Percentiles rank a stretch among this genome's conserved stretches.
Conservation (phyloP, 441 rosid genomes). For the Adansonia rubrostipa region DNA sequence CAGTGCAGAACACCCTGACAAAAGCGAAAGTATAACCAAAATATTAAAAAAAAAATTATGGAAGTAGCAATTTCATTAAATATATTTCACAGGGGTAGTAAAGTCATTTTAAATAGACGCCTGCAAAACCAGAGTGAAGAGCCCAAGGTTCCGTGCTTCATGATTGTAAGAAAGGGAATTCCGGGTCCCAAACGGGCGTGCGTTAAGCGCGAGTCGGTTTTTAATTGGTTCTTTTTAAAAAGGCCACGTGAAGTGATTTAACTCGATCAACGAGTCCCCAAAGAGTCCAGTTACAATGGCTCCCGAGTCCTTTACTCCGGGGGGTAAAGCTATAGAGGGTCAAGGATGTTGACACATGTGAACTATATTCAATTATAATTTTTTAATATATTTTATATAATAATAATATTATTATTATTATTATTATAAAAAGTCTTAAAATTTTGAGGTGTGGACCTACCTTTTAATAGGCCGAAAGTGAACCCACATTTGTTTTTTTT, state of each 20-base stretch:
- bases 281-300: slow-evolving; percentile 8
- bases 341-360: slow-evolving; percentile 8
- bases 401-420: neutral
- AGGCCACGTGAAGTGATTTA: neutral
- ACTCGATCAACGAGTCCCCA: neutral
- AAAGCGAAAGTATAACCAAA: too few species aligned
- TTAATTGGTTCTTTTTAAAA: neutral
- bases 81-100: neutral
- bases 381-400: neutral
- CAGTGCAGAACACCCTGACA: too few species aligned
- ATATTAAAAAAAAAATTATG: neutral
- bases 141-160: neutral
- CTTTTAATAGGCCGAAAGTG: neutral
- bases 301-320: neutral
- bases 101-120: neutral
- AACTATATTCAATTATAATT: neutral
- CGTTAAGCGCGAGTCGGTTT: neutral
- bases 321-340: too few species aligned
- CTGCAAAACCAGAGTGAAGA: neutral
- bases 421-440: neutral
- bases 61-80: neutral
- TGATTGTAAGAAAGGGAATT: neutral
- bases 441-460: neutral
- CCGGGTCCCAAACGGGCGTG: neutral
- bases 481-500: neutral